Evolutionary conservation across 495 filamentous ascomycete genomes (phyloP), one percentile per base, ranked within the genome.

Genomic region (Penicillium manginii): DNA sequence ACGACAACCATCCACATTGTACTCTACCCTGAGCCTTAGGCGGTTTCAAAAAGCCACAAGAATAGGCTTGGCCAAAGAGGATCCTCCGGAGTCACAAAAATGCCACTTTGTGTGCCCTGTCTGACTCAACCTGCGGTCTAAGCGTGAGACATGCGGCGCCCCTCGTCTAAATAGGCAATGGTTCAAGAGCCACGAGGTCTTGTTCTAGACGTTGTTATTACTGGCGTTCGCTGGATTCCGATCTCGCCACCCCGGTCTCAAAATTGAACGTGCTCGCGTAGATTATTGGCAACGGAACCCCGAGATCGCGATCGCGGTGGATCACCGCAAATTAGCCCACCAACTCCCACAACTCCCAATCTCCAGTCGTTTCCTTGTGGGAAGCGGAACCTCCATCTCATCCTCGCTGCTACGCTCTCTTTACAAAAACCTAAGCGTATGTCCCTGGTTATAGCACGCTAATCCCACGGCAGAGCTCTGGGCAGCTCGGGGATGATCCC

Each of bases 281-380:
- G 45, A 4, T 47, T 47, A 49, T 46, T 59, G 50, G 57, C 50
- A 59, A 59, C 54, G n/a, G 19, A 55, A 51, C 54, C 45, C 61
- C 61, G 42, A 59, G 47, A 58, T 62, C 45, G 45, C 55, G 53
- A 57, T 45, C 57, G 32, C 46, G 19, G 54, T 45, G 19, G 57
- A 63, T 63, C 57, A 39, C 49, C 61, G 42, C 37, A 22, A 42
- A 29, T 45, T 19, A 26, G 5, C 45, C 45, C 26, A 47, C 45
- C 45, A 47, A 26, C 45, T 19, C 42, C 42, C 15, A 10, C 5
- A 21, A 4, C 18, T n/a, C 9, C 11, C 17, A 17, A 18, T 21
- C 9, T 21, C 42, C 42, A 45, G 42, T 45, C 22, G 21, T 47
- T 47, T 14, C 21, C 45, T 47, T 8, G 21, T 22, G 18, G 14